Conservation (phyloP, 306 rosid genomes). For the Quercus agrifolia region DNA sequence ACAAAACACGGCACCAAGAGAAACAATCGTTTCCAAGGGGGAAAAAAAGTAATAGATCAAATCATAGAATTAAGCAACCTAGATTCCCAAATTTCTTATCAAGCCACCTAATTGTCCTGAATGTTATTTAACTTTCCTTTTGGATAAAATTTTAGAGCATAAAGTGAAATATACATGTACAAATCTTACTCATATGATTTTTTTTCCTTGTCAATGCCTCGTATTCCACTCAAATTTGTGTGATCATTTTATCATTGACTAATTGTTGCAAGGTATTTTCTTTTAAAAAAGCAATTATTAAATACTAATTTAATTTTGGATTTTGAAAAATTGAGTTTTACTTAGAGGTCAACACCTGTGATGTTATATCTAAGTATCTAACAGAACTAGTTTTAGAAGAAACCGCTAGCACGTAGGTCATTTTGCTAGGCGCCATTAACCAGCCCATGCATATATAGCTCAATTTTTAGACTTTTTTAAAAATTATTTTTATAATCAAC, state of each 20-base stretch:
- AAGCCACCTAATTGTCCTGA: too few relatives aligned
- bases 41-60: too few relatives aligned
- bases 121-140: too few relatives aligned
- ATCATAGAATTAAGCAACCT: too few relatives aligned
- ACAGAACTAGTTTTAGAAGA: neutral
- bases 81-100: too few relatives aligned
- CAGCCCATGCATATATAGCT: slow-evolving; percentile 4
- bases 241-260: slow-evolving; percentile 59
- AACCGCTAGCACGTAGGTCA: neutral
- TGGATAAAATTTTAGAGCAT: too few relatives aligned
- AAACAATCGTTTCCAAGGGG: too few relatives aligned
- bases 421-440: slow-evolving; percentile 20
- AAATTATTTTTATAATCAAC: too few relatives aligned
- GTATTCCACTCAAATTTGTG: slow-evolving; percentile 43
- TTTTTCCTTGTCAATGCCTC: slow-evolving; percentile 12
- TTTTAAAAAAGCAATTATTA: neutral
- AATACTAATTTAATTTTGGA: neutral
- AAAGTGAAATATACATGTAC: too few relatives aligned
- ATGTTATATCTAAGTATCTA: neutral
- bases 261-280: neutral
- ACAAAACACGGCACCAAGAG: too few relatives aligned
- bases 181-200: neutral
- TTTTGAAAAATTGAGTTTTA: neutral
- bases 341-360: slow-evolving; percentile 51
- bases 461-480: neutral